Conservation (phyloP, 1,139 yeast species). For the Saccharomycopsis hybrid region DNA sequence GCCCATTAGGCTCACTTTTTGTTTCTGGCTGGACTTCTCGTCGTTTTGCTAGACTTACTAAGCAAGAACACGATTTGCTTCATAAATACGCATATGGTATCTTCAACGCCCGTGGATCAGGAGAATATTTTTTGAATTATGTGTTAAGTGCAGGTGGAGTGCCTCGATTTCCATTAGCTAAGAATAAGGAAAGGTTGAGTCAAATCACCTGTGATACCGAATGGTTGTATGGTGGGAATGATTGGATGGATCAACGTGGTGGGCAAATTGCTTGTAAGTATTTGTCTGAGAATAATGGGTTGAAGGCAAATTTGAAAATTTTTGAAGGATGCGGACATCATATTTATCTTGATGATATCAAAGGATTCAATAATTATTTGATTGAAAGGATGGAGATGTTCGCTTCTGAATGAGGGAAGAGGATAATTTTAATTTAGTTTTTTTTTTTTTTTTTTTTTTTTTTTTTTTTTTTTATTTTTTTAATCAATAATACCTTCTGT, state of each 20-base stretch:
- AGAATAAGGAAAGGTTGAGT: conserved; percentile 35
- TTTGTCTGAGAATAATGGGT: conserved; percentile 33
- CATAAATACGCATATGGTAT: conserved; percentile 67
- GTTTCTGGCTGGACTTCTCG: conserved; percentile 76
- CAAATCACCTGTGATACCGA: conserved; percentile 44
- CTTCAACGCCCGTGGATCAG: conserved; percentile 66
- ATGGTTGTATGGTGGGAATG: conserved; percentile 72
- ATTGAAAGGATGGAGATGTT: conserved; percentile 37
- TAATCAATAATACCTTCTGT: too few relatives aligned
- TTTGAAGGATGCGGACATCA: conserved; percentile 48
- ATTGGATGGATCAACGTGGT: conserved; percentile 69
- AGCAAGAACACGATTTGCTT: conserved; percentile 37
- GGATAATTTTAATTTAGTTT: background rate
- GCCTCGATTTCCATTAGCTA: conserved; percentile 56
- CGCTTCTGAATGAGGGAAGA: conserved; percentile 15
- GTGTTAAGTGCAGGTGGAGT: conserved; percentile 70
- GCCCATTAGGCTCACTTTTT: conserved; percentile 60
- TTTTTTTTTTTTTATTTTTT: too few relatives aligned
- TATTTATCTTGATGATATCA: conserved; percentile 55
- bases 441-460: too few relatives aligned
- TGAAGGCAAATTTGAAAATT: conserved; percentile 29
- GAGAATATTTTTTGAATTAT: conserved; percentile 68
- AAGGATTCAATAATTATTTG: conserved; percentile 44
- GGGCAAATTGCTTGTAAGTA: conserved; percentile 32
- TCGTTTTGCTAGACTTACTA: conserved; percentile 47